Percentiles rank a stretch among this genome's conserved stretches.
Evolutionary conservation across 2,329 filamentous ascomycete genomes (phyloP).

Genomic region (Eurotiales sp.): DNA sequence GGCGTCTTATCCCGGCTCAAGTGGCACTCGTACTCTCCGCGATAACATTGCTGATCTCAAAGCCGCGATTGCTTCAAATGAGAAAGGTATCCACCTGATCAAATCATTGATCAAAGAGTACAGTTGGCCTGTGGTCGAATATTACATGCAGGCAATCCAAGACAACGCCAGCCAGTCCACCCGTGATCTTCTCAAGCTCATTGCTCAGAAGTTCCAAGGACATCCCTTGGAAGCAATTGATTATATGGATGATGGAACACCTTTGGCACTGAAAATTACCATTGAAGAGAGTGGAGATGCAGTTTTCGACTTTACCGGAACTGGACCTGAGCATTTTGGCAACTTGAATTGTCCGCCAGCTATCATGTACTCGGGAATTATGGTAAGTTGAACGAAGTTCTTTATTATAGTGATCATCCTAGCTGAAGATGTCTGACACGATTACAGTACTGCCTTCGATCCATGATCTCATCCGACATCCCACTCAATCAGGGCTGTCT

Average conservation of each 20-base stretch:
- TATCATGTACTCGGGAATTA: conserved; percentile 78
- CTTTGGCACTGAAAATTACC: conserved; percentile 68
- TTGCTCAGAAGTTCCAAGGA: conserved; percentile 65
- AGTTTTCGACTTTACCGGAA: conserved; percentile 73
- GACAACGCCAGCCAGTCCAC: conserved; percentile 74
- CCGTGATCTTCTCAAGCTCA: conserved; percentile 65
- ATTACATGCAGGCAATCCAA: conserved; percentile 81
- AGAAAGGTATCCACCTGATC: conserved; percentile 78
- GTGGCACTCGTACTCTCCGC: conserved; percentile 70
- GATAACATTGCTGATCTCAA: conserved; percentile 86
- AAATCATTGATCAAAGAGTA: conserved; percentile 71
- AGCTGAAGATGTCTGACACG: background rate
- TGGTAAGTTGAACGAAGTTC: conserved; percentile 44
- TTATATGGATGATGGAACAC: conserved; percentile 82
- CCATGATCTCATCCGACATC: conserved; percentile 75
- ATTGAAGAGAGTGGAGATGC: conserved; percentile 75
- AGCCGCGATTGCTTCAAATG: conserved; percentile 81
- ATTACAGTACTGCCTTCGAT: conserved; percentile 66
- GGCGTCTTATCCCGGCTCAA: conserved; percentile 69
- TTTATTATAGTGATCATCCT: conserved; percentile 2
- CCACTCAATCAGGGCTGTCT: conserved; percentile 84
- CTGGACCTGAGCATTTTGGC: conserved; percentile 72
- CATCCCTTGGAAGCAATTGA: conserved; percentile 70
- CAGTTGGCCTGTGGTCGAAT: conserved; percentile 63
- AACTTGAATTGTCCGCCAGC: conserved; percentile 80